Base-by-base conservation (phyloP, 2,329 filamentous ascomycete species). In the Cryphonectria japonica region DNA sequence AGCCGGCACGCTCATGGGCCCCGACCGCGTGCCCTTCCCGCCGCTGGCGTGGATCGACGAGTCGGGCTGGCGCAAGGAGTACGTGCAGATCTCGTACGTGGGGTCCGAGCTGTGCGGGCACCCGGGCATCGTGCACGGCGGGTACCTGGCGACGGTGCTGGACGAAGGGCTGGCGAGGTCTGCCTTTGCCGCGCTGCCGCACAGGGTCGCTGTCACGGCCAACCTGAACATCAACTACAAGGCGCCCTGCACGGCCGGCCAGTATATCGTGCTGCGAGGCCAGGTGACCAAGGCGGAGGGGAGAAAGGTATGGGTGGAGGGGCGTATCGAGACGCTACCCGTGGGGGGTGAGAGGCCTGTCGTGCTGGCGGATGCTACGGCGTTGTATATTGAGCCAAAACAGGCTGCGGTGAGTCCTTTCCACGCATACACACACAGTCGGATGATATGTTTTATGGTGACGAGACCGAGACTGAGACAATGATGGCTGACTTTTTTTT, bases 231-330 rank as follows among this genome's bases (percentile, higher is more conserved):
- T 92, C 75, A 91, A 97, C 80, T 99, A 98, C 82, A 90, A 92
- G 76, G 89, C 89, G 73, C 96, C 96, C 5, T 91, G 92, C 61
- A 89, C 88, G 76, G 94, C 94, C 7, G 88, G 89, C 32, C 88
- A 88, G 72, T 96, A 92, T 78, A 84, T 97, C 41, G 93, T 97
- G 60, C 82, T 99, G 71, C 87, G 88, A 73, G 95, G 93, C 4
- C 88, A 89, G 78, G 97, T 95, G 29, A 91, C 88, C 13, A 95
- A 92, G 83, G 92, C 95, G 1, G 94, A 98, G 78, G 95, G 96
- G 0, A 87, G 96, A 73, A 98, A 98, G 84, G 95, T 94, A 16
- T 98, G 94, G 94, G 94, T 98, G 0, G 91, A 93, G 82, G 96
- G 94, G 1, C 88, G 89, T 75, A 91, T 98, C 76, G 94, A 97